phyloP scores from a whole-genome alignment of 768 basidiomycete species.

The Cantharellus anzutake region DNA sequence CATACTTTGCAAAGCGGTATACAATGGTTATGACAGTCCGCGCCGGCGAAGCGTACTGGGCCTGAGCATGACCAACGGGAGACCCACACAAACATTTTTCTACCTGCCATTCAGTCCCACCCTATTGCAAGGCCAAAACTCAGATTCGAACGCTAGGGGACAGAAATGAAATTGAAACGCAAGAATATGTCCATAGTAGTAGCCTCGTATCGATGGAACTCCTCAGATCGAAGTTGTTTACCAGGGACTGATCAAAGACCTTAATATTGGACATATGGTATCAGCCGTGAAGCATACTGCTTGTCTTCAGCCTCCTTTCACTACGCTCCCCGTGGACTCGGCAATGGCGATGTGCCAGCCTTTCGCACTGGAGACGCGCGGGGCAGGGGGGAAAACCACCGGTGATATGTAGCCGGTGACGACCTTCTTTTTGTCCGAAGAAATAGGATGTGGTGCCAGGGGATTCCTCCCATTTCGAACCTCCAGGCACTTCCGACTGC shows the following conservation, averaged over 20 bases:
- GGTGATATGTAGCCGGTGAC: conserved; percentile 48
- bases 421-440: conserved; percentile 83
- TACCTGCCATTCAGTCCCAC: conserved; percentile 30
- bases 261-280: conserved; percentile 75
- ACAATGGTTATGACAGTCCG: conserved; percentile 8
- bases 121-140: too few relatives aligned
- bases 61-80: conserved; percentile 43
- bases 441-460: conserved; percentile 3
- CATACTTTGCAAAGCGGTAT: conserved; percentile 68
- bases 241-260: conserved; percentile 11
- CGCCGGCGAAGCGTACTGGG: conserved; percentile 18
- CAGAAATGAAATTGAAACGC: conserved; percentile 8
- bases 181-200: conserved; percentile 63
- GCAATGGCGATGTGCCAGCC: neutral
- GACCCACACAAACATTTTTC: conserved; percentile 74
- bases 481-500: too few relatives aligned
- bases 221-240: conserved; percentile 74
- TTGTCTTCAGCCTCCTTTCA: neutral
- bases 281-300: conserved; percentile 48
- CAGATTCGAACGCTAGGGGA: neutral
- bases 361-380: neutral
- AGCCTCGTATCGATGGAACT: conserved; percentile 69
- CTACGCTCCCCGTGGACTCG: neutral
- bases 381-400: conserved; percentile 25
- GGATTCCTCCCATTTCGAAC: too few relatives aligned